phyloP scores from a whole-genome alignment of 2,329 filamentous ascomycete species.

The Phialocephala sp. region DNA sequence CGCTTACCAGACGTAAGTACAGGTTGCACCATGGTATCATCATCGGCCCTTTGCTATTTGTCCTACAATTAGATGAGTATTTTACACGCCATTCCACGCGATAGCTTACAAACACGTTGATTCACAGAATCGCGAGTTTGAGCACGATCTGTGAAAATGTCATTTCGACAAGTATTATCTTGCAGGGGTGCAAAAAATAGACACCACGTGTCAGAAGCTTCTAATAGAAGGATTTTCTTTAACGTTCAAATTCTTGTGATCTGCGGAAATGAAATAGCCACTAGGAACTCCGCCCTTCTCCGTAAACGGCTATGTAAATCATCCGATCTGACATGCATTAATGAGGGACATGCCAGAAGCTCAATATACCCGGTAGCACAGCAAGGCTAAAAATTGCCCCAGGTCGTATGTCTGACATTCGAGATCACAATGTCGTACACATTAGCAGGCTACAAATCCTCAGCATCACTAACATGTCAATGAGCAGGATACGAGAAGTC shows the following conservation, averaged over 20 bases:
- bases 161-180: too few species aligned
- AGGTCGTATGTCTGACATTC: background rate
- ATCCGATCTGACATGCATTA: background rate
- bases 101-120: too few species aligned
- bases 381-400: background rate
- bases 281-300: background rate
- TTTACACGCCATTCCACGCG: too few species aligned
- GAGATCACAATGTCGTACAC: background rate
- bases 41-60: too few species aligned
- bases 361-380: background rate
- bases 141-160: too few species aligned
- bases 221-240: too few species aligned
- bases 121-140: too few species aligned
- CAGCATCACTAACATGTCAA: background rate
- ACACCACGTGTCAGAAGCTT: too few species aligned
- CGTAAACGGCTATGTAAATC: background rate
- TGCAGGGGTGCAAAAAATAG: too few species aligned
- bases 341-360: background rate
- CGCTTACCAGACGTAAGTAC: too few species aligned
- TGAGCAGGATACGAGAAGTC: background rate
- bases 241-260: background rate
- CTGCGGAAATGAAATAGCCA: background rate
- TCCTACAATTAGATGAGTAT: too few species aligned
- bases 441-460: background rate
- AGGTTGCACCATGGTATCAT: too few species aligned